Conservation (phyloP, 2,329 filamentous ascomycete species). For the Rhynchosporium agropyri region DNA sequence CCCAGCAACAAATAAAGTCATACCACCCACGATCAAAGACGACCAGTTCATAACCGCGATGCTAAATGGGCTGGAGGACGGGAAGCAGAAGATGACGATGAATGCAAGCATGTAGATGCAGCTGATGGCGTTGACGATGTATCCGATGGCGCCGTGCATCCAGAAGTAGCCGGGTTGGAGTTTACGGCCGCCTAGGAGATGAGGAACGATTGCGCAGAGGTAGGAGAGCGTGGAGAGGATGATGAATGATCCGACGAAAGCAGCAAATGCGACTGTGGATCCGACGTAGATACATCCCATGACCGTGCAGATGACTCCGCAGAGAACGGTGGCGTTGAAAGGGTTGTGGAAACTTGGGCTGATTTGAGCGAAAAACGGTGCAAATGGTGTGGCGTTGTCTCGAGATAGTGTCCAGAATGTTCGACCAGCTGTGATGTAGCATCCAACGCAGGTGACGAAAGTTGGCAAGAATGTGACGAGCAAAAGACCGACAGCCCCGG, state of each 20-base stretch:
- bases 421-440: conserved; percentile 60
- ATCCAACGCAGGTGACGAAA: conserved; percentile 54
- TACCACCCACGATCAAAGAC: conserved; percentile 48
- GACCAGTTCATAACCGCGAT: conserved; percentile 56
- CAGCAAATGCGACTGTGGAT: conserved; percentile 64
- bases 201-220: conserved; percentile 62
- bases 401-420: conserved; percentile 63
- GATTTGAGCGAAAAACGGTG: conserved; percentile 51
- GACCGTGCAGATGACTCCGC: conserved; percentile 52
- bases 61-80: conserved; percentile 49
- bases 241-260: conserved; percentile 62
- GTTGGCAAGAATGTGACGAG: conserved; percentile 57
- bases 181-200: conserved; percentile 49
- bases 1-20: conserved; percentile 44
- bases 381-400: conserved; percentile 57
- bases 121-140: conserved; percentile 52
- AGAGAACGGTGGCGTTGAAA: conserved; percentile 55
- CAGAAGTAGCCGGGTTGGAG: conserved; percentile 60
- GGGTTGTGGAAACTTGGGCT: conserved; percentile 50
- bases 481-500: conserved; percentile 54
- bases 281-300: conserved; percentile 67
- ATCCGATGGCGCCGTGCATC: conserved; percentile 53
- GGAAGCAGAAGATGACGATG: conserved; percentile 65
- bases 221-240: conserved; percentile 58
- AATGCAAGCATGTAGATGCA: conserved; percentile 61